These are phyloP conservation scores for Mycena pura DNA, from an alignment of 768 basidiomycete genomes.

Conservation along the genomic window DNA sequence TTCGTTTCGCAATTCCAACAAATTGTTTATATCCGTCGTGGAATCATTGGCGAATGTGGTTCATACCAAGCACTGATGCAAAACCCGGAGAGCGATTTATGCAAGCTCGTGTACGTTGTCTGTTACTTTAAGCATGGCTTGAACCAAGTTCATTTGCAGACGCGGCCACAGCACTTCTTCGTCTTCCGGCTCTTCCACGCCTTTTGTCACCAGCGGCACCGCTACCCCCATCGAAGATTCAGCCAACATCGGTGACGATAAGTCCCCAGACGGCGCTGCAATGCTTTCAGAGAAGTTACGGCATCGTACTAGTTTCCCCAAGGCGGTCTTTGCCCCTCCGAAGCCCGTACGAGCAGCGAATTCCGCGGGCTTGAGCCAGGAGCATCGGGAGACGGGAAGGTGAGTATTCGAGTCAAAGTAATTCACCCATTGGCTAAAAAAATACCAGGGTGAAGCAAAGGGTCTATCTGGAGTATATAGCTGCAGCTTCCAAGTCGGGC, in stretches of 20 bases:
- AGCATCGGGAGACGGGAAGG: constrained; percentile 83
- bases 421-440: no score
- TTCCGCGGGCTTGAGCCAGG: constrained; percentile 61
- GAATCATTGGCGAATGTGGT: constrained; percentile 81
- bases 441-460: constrained; percentile 83
- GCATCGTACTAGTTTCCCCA: constrained; percentile 63
- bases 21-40: constrained; percentile 76
- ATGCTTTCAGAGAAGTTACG: constrained; percentile 61
- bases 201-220: constrained; percentile 47
- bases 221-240: constrained; percentile 41
- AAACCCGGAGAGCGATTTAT: constrained; percentile 68
- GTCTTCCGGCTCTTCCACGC: constrained; percentile 57
- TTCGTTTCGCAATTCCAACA: constrained; percentile 82
- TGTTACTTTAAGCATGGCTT: neutral
- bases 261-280: constrained; percentile 33
- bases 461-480: constrained; percentile 82
- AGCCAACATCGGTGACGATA: constrained; percentile 31
- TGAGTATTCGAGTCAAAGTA: no score
- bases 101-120: constrained; percentile 73
- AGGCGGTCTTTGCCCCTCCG: constrained; percentile 55
- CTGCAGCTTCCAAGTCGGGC: constrained; percentile 77
- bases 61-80: constrained; percentile 65
- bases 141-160: constrained; percentile 17
- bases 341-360: constrained; percentile 45
- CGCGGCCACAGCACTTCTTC: constrained; percentile 54